phyloP scores from a whole-genome alignment of 2,329 filamentous ascomycete species.

The Ampelomyces quisqualis region DNA sequence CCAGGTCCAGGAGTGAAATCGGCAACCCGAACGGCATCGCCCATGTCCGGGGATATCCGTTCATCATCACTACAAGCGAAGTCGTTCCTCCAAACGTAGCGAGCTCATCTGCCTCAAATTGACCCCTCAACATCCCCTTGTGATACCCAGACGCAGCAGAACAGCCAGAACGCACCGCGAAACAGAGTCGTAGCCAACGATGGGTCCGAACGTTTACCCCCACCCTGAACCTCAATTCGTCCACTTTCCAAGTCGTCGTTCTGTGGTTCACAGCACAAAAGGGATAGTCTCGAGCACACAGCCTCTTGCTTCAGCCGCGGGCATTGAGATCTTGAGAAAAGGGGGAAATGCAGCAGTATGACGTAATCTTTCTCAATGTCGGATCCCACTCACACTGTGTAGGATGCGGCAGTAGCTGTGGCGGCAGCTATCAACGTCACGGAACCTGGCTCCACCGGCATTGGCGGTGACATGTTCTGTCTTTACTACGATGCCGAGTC shows the following conservation, averaged over 20 bases:
- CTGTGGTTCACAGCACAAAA: constrained; percentile 88
- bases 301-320: constrained; percentile 84
- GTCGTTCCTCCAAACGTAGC: too few species aligned
- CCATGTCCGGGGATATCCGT: constrained; percentile 35
- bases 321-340: constrained; percentile 77
- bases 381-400: constrained; percentile 3
- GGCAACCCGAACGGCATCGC: constrained; percentile 27
- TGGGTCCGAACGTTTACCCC: constrained; percentile 50
- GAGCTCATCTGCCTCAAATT: too few species aligned
- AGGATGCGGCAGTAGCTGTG: constrained; percentile 96
- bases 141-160: constrained; percentile 18
- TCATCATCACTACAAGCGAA: constrained; percentile 7
- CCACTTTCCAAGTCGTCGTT: constrained; percentile 76
- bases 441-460: constrained; percentile 88
- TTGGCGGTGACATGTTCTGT: constrained; percentile 97
- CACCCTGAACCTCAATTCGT: constrained; percentile 56
- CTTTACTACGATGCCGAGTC: constrained; percentile 85
- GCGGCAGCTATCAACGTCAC: constrained; percentile 92
- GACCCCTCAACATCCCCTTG: constrained; percentile 2
- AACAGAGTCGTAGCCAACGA: constrained; percentile 8
- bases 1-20: constrained; percentile 18
- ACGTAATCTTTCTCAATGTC: constrained; percentile 39
- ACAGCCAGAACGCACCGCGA: constrained; percentile 11
- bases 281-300: constrained; percentile 91
- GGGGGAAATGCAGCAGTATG: constrained; percentile 89